A percentile compares a stretch with the other conserved stretches of the same genome.
Conservation (phyloP, 371 early-diverging fungal species). For the Mucor plumbeus region DNA sequence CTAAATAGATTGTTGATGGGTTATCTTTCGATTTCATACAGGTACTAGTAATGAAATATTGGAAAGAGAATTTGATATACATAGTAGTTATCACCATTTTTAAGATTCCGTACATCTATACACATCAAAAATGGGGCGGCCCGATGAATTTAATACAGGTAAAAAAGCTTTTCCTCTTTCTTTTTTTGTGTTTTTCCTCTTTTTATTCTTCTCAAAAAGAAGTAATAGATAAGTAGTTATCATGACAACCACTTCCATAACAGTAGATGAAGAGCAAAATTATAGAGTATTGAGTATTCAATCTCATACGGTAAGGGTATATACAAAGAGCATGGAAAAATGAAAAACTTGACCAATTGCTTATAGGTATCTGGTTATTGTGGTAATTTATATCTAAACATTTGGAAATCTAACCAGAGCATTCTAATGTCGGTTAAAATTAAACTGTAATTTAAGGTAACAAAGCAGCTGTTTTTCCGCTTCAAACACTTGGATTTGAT, state of each 20-base stretch:
- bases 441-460: constrained; percentile 51
- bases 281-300: constrained; percentile 86
- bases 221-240: background rate
- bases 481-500: constrained; percentile 89
- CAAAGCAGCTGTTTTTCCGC: constrained; percentile 89
- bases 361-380: constrained; percentile 76
- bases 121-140: background rate
- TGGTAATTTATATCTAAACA: constrained; percentile 39
- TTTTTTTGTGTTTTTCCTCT: background rate
- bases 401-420: background rate
- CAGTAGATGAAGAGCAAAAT: constrained; percentile 8
- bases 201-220: background rate
- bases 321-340: background rate
- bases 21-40: background rate
- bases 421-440: background rate
- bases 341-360: background rate
- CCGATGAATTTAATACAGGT: too few species aligned
- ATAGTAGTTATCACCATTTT: too few species aligned
- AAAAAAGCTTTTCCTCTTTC: background rate
- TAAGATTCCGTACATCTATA: too few species aligned
- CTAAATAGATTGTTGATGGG: too few species aligned
- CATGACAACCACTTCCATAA: background rate
- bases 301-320: constrained; percentile 78
- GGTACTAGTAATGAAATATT: background rate
- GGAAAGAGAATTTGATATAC: too few species aligned